Evolutionary conservation across 768 basidiomycete species (phyloP), one percentile per base, ranked within the genome.

Genomic region (Trametes sanguinea): DNA sequence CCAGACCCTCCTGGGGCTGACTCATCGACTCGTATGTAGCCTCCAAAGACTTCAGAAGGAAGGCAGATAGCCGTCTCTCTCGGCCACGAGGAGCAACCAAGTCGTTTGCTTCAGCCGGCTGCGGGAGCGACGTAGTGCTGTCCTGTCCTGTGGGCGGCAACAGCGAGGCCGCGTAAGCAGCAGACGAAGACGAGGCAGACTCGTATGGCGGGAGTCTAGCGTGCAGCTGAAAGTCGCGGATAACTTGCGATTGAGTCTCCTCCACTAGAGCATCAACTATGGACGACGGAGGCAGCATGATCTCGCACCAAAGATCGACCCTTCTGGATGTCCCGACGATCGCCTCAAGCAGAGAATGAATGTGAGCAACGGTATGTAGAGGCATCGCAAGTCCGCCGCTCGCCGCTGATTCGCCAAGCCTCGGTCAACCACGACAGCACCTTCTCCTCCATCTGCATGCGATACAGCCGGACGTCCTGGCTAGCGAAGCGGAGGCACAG

Each of bases 361-460:
- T 73, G 70, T 95, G 93, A 29, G 76, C 74, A 30, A 85, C 76
- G 9, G 81, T 78, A 67, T 85, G 79, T 2, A 81, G 72, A 7
- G 86, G 80, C 73, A 87, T 76, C 53, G 77, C 77, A 2, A 2
- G 75, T 72, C 51, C 72, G 74, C 2, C 53, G 37, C 48, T 70
- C 72, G 57, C 73, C 68, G 53, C 74, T 69, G 10, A 82, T 72
- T 39, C 73, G 75, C 90, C 94, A 96, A 48, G 80, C 82, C 61
- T 89, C 89, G 13, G 84, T 74, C 37, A 97, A 74, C 95, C 96
- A 97, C 54, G 77, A 81, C 14, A 95, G 71, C 3, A 92, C 87
- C 70, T 93, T 92, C 70, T 94, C 92, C 71, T 93, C 89, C n/a
- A 96, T 76, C 32, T 87, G 87, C 82, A 94, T 83, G 14, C 89